Evolutionary conservation across 345 rosid genomes (phyloP).

Genomic region (Populus nigra): DNA sequence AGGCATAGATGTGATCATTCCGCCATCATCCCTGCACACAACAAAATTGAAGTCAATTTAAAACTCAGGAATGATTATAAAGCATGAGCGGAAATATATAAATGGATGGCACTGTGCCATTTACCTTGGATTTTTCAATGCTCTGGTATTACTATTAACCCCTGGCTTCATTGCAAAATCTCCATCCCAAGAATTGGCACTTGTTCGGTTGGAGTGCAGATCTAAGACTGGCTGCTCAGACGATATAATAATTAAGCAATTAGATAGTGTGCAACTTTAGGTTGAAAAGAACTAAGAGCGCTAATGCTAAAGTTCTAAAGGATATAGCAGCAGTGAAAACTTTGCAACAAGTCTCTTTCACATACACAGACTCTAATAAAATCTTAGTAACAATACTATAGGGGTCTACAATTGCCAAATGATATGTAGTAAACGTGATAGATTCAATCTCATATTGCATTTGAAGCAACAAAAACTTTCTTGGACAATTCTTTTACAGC

Average conservation of each 20-base stretch:
- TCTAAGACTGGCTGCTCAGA: constrained; percentile 68
- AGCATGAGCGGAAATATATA: background rate
- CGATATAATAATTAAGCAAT: constrained; percentile 4
- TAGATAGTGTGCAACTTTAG: constrained; percentile 9
- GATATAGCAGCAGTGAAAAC: background rate
- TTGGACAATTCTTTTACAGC: background rate
- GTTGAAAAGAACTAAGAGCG: background rate
- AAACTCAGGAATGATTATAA: background rate
- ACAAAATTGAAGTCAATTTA: constrained; percentile 8
- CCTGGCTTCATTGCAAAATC: constrained; percentile 47
- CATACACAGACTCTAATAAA: too few species aligned
- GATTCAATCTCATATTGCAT: background rate
- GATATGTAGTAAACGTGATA: background rate
- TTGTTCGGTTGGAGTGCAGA: constrained; percentile 49
- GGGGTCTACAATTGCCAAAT: too few species aligned
- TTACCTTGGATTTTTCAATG: constrained; percentile 61
- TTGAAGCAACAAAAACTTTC: background rate
- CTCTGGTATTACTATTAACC: constrained; percentile 33
- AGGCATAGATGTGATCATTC: constrained; percentile 74
- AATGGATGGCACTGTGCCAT: background rate
- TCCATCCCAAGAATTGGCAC: constrained; percentile 36
- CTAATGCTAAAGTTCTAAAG: background rate
- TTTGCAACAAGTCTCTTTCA: background rate
- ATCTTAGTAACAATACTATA: too few species aligned
- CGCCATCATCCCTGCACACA: constrained; percentile 58